Conservation (phyloP, 495 filamentous ascomycete species). For the Lineolata rhizophorae region DNA sequence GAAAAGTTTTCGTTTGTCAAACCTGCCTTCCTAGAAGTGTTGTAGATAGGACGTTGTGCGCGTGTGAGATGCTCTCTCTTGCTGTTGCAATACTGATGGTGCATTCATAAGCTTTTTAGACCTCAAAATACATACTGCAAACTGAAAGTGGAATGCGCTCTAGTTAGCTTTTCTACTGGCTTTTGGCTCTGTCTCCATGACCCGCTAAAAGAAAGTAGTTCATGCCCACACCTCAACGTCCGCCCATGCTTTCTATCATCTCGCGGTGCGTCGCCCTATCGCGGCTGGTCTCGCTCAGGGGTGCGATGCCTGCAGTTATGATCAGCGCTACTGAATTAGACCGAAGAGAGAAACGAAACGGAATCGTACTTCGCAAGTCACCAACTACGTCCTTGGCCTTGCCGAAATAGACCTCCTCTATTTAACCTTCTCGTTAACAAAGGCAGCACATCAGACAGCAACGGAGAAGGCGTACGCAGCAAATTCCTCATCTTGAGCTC, state of each 20-base stretch:
- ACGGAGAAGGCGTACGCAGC: conserved; percentile 34
- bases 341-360: not conserved
- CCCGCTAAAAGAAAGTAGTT: no score
- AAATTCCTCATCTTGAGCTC: conserved; percentile 98
- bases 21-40: no score
- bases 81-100: no score
- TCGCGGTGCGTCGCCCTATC: conserved; percentile 77
- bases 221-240: no score
- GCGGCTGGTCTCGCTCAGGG: conserved; percentile 65
- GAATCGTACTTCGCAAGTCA: conserved; percentile 60
- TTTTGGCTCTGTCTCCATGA: no score
- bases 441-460: not conserved
- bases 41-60: no score
- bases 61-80: no score
- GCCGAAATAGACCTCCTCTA: conserved; percentile 95
- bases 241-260: conserved; percentile 68
- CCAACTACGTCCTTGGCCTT: conserved; percentile 99
- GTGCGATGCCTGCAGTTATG: conserved; percentile 34
- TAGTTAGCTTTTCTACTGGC: no score
- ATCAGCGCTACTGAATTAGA: conserved; percentile 1
- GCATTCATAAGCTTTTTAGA: no score
- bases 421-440: conserved; percentile 1
- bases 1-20: no score
- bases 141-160: no score
- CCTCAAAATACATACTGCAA: no score